Conservation (phyloP, 1,284 basidiomycete species). For the Meripilus lineatus region DNA sequence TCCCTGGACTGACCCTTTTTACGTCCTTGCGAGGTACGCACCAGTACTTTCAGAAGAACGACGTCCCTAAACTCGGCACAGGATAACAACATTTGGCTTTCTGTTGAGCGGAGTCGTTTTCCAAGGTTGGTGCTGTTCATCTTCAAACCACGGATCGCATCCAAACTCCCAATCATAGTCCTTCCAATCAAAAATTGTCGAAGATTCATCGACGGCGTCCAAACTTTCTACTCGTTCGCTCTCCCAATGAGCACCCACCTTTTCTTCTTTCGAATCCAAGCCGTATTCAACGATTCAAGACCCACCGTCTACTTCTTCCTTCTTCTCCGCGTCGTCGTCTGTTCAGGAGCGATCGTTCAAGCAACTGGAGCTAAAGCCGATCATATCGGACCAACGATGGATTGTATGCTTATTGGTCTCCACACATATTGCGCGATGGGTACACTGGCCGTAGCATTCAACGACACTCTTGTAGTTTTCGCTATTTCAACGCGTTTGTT, state of each 20-base stretch:
- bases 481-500: constrained; percentile 1
- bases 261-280: constrained; percentile 33
- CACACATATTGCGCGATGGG: constrained; percentile 16
- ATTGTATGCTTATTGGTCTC: constrained; percentile 15
- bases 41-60: too few relatives aligned
- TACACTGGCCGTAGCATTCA: constrained; percentile 18
- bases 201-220: background rate
- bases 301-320: constrained; percentile 20
- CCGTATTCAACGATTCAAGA: constrained; percentile 26
- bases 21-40: too few relatives aligned
- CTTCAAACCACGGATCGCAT: too few relatives aligned
- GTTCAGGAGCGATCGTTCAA: constrained; percentile 17
- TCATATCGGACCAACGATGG: constrained; percentile 20
- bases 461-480: constrained; percentile 7
- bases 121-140: too few relatives aligned
- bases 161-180: too few relatives aligned
- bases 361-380: too few relatives aligned
- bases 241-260: constrained; percentile 26
- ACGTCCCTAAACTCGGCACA: too few relatives aligned
- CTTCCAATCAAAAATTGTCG: too few relatives aligned
- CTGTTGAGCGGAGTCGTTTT: too few relatives aligned
- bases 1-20: too few relatives aligned
- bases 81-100: too few relatives aligned
- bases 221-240: too few relatives aligned
- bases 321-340: constrained; percentile 27